Base-by-base conservation (phyloP, 179 eudicot species). In the Heliamphora pulchella region DNA sequence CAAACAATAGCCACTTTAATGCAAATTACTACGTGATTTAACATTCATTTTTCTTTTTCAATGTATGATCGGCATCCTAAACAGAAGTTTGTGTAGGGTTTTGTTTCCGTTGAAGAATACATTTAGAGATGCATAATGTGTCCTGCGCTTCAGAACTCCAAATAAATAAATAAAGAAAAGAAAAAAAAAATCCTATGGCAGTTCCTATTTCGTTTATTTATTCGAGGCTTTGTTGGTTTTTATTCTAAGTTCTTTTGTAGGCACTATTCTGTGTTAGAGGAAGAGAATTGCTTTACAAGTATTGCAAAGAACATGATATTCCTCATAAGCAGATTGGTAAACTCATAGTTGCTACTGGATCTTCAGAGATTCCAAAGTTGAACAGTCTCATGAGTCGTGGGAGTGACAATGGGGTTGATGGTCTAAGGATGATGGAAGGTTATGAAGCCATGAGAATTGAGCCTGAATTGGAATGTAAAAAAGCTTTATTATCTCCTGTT, bases 321-420 rank as follows among this genome's bases (percentile, higher is more conserved):
- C 98, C 98, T n/a, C 91, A 96, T 83, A 87, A 93, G 78, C 89
- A 92, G 88, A 84, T 87, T 80, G 99, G 99, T 74, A 96, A 93
- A 87, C 93, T 95, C 48, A 89, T 95, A 65, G 98, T 95, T 75
- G 97, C 98, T 43, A 92, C 97, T 59, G 75, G 94, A 57, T 86
- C 89, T 70, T 87, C 88, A 22, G 98, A 93, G 83, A 78, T 92
- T 82, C 91, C 93, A 7, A 93, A 92, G 85, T 81, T 96, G 87
- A 87, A 86, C 79, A 82, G 61, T 76, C 85, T 96, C 48, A 81
- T 91, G 87, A 75, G 75, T 79, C 88, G 85, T 67, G 99, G 98
- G 31, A 86, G 80, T 74, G 88, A 84, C 85, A 96, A 96, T 83
- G 99, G 99, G 57, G 98, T 93, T 74, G 81, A 84, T 64, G 90